Evolutionary conservation across 148 eudicot genomes (phyloP).

Genomic region (Polygonum maritimum): DNA sequence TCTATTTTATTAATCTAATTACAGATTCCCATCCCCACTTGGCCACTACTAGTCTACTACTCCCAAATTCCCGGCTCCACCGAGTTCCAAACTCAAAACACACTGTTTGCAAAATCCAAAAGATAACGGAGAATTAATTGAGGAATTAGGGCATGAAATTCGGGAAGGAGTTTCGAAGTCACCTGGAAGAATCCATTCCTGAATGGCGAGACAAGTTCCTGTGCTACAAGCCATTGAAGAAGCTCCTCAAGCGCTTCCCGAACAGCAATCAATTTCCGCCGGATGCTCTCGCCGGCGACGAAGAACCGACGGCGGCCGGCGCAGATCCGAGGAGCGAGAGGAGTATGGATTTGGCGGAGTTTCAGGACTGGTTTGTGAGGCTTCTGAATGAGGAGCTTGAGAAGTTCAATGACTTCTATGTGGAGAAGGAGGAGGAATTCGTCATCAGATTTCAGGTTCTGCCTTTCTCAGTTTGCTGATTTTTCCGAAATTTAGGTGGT

Average conservation of each 20-base stretch:
- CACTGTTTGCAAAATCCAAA: background rate
- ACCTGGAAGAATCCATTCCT: slow-evolving; percentile 75
- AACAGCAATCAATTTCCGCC: background rate
- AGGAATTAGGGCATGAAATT: slow-evolving; percentile 52
- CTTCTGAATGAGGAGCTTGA: slow-evolving; percentile 78
- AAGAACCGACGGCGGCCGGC: background rate
- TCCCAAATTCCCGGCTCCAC: background rate
- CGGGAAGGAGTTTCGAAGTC: slow-evolving; percentile 67
- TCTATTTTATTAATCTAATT: background rate
- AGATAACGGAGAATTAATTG: background rate
- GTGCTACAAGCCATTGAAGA: slow-evolving; percentile 75
- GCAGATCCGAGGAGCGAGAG: slow-evolving; percentile 6
- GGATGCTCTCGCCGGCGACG: slow-evolving; percentile 1
- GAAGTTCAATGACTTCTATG: slow-evolving; percentile 92
- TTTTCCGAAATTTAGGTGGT: too few relatives aligned
- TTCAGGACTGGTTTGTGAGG: slow-evolving; percentile 73
- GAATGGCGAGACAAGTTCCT: slow-evolving; percentile 85
- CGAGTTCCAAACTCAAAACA: background rate
- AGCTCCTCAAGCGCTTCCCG: slow-evolving; percentile 57
- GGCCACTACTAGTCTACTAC: slow-evolving; percentile 4
- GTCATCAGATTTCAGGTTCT: slow-evolving; percentile 77
- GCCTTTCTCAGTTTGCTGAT: background rate
- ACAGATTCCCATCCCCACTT: background rate
- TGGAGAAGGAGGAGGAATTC: slow-evolving; percentile 85
- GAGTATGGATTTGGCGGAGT: slow-evolving; percentile 25